Evolutionary conservation across 1,139 yeast species (phyloP).

Genomic region (Saccharomyces uvarum): DNA sequence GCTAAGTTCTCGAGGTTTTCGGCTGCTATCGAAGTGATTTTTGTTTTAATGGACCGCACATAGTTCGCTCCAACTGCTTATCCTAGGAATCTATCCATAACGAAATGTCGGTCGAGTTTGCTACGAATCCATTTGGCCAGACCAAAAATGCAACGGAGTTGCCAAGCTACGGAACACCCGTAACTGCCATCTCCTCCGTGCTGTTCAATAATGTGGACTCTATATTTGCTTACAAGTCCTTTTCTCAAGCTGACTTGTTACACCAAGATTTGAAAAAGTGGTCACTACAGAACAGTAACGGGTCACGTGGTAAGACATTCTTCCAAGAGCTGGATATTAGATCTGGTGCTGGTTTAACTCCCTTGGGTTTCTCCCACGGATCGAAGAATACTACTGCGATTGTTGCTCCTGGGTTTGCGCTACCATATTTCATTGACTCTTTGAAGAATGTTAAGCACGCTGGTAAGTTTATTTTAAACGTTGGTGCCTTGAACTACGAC

Average conservation of each 20-base stretch:
- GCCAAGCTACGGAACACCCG: slow-evolving; percentile 27
- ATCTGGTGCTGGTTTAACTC: slow-evolving; percentile 74
- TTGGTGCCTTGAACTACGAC: slow-evolving; percentile 68
- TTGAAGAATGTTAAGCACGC: slow-evolving; percentile 32
- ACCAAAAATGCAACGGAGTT: slow-evolving; percentile 50
- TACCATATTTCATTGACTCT: slow-evolving; percentile 50
- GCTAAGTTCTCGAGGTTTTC: neutral
- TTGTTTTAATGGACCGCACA: neutral
- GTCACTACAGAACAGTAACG: slow-evolving; percentile 52
- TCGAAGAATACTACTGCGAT: slow-evolving; percentile 34
- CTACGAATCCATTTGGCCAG: slow-evolving; percentile 48
- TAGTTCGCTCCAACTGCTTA: neutral
- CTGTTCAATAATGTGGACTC: slow-evolving; percentile 55
- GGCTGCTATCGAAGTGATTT: neutral
- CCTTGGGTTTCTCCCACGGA: slow-evolving; percentile 58
- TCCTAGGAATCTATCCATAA: neutral
- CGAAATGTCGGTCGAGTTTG: neutral
- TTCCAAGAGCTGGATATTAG: slow-evolving; percentile 54
- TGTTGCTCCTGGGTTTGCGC: slow-evolving; percentile 60
- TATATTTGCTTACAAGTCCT: slow-evolving; percentile 62
- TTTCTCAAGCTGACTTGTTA: slow-evolving; percentile 53
- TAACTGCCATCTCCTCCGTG: slow-evolving; percentile 49
- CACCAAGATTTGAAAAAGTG: slow-evolving; percentile 58
- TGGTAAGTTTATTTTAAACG: slow-evolving; percentile 53
- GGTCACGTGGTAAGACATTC: slow-evolving; percentile 34